Evolutionary conservation across 345 rosid species (phyloP).

Genomic region (Barbarea vulgaris): DNA sequence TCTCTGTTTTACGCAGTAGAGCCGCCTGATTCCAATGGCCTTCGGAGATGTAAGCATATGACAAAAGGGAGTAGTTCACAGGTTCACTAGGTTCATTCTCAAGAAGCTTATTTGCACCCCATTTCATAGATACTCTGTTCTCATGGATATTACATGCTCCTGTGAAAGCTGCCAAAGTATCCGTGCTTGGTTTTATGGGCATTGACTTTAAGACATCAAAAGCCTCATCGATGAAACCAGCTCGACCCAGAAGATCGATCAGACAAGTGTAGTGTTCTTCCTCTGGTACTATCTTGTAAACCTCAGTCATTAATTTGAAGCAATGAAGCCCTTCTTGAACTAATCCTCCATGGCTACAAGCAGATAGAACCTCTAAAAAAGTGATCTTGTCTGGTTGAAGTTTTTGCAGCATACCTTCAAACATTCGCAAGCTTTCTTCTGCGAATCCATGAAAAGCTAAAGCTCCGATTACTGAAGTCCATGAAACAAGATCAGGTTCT

Average conservation of each 20-base stretch:
- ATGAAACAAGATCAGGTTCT: conserved; percentile 61
- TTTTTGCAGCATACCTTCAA: conserved; percentile 52
- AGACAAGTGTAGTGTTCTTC: conserved; percentile 68
- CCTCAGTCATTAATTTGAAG: conserved; percentile 55
- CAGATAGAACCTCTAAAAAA: conserved; percentile 64
- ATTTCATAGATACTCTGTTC: conserved; percentile 43
- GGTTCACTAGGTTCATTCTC: conserved; percentile 54
- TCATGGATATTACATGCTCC: conserved; percentile 67
- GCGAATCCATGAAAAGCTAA: conserved; percentile 63
- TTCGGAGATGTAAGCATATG: conserved; percentile 63
- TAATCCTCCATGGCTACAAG: conserved; percentile 71
- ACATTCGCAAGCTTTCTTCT: conserved; percentile 49
- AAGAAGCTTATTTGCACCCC: conserved; percentile 63
- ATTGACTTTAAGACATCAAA: conserved; percentile 49
- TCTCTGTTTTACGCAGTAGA: conserved; percentile 51
- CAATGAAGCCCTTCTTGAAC: conserved; percentile 61
- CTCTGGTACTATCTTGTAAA: conserved; percentile 52
- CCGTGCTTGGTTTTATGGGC: conserved; percentile 44
- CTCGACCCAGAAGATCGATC: conserved; percentile 69
- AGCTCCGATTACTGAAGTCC: conserved; percentile 68
- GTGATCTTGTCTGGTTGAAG: conserved; percentile 62
- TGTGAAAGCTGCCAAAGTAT: conserved; percentile 60
- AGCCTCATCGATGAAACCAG: conserved; percentile 66
- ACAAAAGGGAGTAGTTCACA: conserved; percentile 59
- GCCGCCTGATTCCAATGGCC: conserved; percentile 65